phyloP scores from a whole-genome alignment of 148 eudicot species.

The Rhododendron ferrugineum region DNA sequence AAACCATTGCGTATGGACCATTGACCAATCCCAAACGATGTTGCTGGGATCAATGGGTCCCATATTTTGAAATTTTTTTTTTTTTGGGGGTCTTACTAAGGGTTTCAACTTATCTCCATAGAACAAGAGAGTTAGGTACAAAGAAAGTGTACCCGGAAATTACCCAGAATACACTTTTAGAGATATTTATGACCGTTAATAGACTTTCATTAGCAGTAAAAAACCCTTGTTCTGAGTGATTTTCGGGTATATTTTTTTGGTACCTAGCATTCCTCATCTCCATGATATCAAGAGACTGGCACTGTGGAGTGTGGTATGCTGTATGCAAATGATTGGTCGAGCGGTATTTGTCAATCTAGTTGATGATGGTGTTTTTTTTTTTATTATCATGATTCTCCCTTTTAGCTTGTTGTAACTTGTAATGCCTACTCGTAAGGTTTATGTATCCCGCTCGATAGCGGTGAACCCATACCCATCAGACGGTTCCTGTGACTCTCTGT shows the following conservation, averaged over 20 bases:
- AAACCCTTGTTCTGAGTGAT: fast-evolving
- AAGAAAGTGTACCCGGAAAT: no score
- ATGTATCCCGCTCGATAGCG: neutral
- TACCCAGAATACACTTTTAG: no score
- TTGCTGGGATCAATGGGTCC: neutral
- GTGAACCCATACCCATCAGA: neutral
- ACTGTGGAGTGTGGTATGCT: no score
- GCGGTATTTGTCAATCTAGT: neutral
- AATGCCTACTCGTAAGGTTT: no score
- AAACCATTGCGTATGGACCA: neutral
- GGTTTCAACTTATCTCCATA: neutral
- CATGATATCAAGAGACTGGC: neutral
- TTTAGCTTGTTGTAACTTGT: neutral
- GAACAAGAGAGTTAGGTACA: no score
- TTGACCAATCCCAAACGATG: neutral
- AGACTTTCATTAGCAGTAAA: no score
- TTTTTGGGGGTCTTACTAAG: no score
- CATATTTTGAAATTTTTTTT: neutral
- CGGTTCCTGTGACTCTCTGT: neutral
- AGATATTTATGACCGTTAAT: no score
- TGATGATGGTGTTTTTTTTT: no score
- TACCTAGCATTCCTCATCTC: no score
- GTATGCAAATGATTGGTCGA: neutral
- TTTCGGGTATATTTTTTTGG: no score
- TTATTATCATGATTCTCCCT: no score